phyloP scores from a whole-genome alignment of 805 yeast genomes.

The Blastobotrys peoriensis region DNA sequence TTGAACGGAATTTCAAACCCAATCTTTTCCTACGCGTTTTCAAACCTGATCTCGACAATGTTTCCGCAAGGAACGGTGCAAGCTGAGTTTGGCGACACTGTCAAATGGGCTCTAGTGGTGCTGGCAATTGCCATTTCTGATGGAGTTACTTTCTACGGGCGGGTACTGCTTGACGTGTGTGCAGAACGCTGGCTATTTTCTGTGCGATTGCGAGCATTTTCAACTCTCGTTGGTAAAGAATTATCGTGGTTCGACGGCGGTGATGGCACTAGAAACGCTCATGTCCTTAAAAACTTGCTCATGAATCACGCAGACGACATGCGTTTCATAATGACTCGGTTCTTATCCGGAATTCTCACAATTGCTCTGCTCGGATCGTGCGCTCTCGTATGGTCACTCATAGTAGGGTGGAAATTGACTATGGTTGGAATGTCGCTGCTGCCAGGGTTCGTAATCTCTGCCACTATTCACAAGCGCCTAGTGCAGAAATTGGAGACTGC shows the following conservation, averaged over 20 bases:
- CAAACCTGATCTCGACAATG: conserved; percentile 61
- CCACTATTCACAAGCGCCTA: conserved; percentile 46
- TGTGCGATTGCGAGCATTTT: conserved; percentile 47
- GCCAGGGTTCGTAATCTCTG: conserved; percentile 52
- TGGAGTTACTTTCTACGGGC: conserved; percentile 49
- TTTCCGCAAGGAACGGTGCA: conserved; percentile 34
- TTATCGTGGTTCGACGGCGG: conserved; percentile 47
- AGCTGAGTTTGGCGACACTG: conserved; percentile 5
- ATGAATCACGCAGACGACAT: conserved; percentile 80
- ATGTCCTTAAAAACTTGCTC: conserved; percentile 55
- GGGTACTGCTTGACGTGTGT: conserved; percentile 44
- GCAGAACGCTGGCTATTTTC: conserved; percentile 64
- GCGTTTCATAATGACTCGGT: conserved; percentile 57
- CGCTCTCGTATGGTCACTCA: conserved; percentile 74
- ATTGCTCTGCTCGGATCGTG: conserved; percentile 47
- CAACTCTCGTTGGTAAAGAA: conserved; percentile 42
- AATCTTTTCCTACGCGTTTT: conserved; percentile 67
- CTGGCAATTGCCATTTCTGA: conserved; percentile 57
- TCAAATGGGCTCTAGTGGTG: conserved; percentile 65
- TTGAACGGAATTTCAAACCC: conserved; percentile 66
- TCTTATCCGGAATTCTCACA: conserved; percentile 49
- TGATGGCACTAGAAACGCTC: conserved; percentile 19
- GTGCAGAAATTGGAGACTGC: conserved; percentile 51
- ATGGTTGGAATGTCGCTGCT: conserved; percentile 73
- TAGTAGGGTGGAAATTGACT: conserved; percentile 79